Base-by-base conservation (phyloP, 2,329 filamentous ascomycete species). In the Graphilbum ipis-grandicollis region DNA sequence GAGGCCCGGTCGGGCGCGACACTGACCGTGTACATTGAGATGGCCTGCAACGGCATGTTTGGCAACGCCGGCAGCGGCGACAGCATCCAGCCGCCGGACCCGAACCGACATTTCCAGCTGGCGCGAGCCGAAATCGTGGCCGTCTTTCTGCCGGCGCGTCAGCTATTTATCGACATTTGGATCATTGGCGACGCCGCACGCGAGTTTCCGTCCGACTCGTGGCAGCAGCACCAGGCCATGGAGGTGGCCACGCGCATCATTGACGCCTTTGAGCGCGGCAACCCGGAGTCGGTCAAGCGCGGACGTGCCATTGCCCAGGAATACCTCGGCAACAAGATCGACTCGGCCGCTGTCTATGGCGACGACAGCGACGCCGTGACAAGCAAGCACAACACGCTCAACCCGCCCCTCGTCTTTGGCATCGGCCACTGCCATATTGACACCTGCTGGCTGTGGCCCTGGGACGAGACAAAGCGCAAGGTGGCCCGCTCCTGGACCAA, bases 1-100 rank as follows among this genome's bases (percentile, higher is more conserved):
- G 63, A 65, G 14, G 93, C 81, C 59, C 71, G 81, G 43, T 82
- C 93, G 54, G 86, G 84, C 37, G 75, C 88, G 53, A 72, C 85
- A 49, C 86, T 96, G 54, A 74, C 68, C 15, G 81, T 98, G 49
- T 98, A 94, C 56, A 78, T 98, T 45, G 90, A 98, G 60, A 93
- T 96, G 82, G 90, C 90, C 17, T 96, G 90, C 60, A 98, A 98
- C 55, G 77, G 79, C 56, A 96, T 96, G 86, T 96, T 96, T 59
- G 90, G 90, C 47, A 93, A 93, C 54, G 79, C 85, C 0, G 68
- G 79, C 0, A 79, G 40, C 17, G 84, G 83, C 19, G 83, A 92
- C 54, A 74, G 68, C 23, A 96, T 94, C 47, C 82, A 93, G 53
- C 85, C 90, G 13, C 90, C 90, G 0, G 66, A 79, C 41, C 80